phyloP scores from a whole-genome alignment of 148 eudicot species.

The Suaeda aralocaspica region DNA sequence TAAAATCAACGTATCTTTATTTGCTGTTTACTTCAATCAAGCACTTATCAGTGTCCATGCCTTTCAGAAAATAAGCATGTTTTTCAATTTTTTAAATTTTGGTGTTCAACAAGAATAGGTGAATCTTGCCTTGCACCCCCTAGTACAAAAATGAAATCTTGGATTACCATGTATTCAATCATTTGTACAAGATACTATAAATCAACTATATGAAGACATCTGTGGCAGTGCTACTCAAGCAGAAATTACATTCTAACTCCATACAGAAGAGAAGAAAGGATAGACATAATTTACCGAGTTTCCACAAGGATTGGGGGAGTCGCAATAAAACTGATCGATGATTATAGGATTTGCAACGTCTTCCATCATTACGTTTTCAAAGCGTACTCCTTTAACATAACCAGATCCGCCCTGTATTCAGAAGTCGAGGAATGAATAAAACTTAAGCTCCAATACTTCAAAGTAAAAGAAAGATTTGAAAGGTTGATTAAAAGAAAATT shows the following conservation, averaged over 20 bases:
- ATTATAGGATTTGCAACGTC: conserved; percentile 86
- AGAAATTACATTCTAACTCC: not conserved
- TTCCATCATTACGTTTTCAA: conserved; percentile 78
- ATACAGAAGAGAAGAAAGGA: conserved; percentile 6
- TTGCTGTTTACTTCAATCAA: conserved; percentile 1
- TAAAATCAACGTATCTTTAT: not conserved
- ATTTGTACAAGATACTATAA: not conserved
- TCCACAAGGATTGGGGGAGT: conserved; percentile 63
- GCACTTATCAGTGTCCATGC: conserved; percentile 7
- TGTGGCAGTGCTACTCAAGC: not conserved
- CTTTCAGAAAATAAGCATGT: not conserved
- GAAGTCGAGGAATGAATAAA: not conserved
- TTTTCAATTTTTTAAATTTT: not conserved
- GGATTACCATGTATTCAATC: conserved; percentile 1
- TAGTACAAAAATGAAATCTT: not conserved
- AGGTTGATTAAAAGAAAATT: not conserved
- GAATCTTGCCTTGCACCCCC: conserved; percentile 2
- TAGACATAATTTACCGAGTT: conserved; percentile 51
- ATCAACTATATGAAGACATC: not conserved
- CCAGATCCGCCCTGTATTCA: conserved; percentile 84
- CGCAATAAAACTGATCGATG: conserved; percentile 92
- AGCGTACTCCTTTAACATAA: conserved; percentile 60
- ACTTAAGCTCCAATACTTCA: not conserved
- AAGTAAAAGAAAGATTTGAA: not conserved
- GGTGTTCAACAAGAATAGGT: not conserved